A percentile compares a stretch with the other conserved stretches of the same genome.
Evolutionary conservation across 148 eudicot species (phyloP).

Genomic region (Oxyria digyna): DNA sequence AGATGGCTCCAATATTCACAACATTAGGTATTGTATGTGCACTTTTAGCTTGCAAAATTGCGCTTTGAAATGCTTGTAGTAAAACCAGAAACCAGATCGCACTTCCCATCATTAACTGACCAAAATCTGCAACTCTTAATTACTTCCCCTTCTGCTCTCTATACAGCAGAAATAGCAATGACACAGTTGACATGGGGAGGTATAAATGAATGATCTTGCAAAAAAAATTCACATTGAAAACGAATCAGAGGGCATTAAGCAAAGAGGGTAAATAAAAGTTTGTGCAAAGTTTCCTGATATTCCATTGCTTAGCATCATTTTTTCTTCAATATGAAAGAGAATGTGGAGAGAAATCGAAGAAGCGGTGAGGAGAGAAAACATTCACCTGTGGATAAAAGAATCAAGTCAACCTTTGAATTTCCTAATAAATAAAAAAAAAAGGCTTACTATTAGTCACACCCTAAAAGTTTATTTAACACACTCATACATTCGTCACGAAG

Average conservation of each 20-base stretch:
- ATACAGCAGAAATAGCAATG: neutral
- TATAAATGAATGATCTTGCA: neutral
- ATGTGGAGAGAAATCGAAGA: too few relatives aligned
- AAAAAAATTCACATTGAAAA: neutral
- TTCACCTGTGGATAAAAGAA: neutral
- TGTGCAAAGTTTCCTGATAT: neutral
- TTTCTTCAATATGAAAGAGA: neutral
- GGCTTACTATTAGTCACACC: too few relatives aligned
- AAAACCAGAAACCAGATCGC: conserved; percentile 6
- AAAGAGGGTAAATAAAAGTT: neutral
- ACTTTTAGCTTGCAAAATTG: neutral
- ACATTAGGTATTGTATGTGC: conserved; percentile 22
- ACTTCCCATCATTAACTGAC: neutral
- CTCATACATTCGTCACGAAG: too few relatives aligned
- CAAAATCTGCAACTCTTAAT: neutral
- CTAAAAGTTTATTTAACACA: too few relatives aligned
- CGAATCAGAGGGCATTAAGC: neutral
- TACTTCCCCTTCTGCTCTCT: neutral
- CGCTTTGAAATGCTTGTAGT: neutral
- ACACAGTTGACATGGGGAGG: neutral
- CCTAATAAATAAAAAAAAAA: neutral
- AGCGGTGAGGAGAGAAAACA: neutral
- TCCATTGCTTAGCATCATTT: neutral
- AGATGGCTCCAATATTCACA: conserved; percentile 44
- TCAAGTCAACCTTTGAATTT: neutral